Evolutionary conservation across 805 yeast species (phyloP).

Genomic region (Hanseniaspora thailandica): DNA sequence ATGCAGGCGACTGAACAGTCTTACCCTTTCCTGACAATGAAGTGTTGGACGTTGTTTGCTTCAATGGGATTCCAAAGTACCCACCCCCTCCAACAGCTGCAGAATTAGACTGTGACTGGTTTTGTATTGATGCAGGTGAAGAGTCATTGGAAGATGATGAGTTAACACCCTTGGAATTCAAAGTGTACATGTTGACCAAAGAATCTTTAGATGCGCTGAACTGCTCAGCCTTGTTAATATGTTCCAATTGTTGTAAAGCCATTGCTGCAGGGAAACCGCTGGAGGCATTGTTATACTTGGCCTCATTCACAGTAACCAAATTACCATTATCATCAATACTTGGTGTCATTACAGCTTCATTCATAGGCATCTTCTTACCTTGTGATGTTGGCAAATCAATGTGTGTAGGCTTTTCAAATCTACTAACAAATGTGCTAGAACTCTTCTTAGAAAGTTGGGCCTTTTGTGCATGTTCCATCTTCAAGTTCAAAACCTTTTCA

Average conservation of each 20-base stretch:
- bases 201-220: not conserved
- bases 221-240: not conserved
- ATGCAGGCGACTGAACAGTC: slow-evolving; percentile 14
- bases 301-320: slow-evolving; percentile 26
- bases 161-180: not conserved
- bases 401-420: slow-evolving; percentile 12
- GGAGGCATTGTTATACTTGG: not conserved
- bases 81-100: slow-evolving; percentile 24
- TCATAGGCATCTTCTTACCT: not conserved
- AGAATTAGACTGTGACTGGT: slow-evolving; percentile 17
- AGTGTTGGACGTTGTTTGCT: slow-evolving; percentile 14
- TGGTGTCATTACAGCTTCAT: slow-evolving; percentile 25
- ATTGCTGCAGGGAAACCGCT: not conserved
- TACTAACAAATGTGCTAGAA: not conserved
- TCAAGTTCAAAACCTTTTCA: slow-evolving; percentile 23
- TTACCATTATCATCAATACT: slow-evolving; percentile 32
- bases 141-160: slow-evolving; percentile 10
- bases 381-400: slow-evolving; percentile 2
- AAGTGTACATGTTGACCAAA: not conserved
- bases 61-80: slow-evolving; percentile 29
- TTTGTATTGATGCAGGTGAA: slow-evolving; percentile 21
- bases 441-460: slow-evolving; percentile 1
- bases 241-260: not conserved
- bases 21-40: slow-evolving; percentile 2
- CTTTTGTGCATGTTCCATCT: slow-evolving; percentile 11